phyloP scores from a whole-genome alignment of 2,329 filamentous ascomycete genomes.

The Conoideocrella luteorostrata region DNA sequence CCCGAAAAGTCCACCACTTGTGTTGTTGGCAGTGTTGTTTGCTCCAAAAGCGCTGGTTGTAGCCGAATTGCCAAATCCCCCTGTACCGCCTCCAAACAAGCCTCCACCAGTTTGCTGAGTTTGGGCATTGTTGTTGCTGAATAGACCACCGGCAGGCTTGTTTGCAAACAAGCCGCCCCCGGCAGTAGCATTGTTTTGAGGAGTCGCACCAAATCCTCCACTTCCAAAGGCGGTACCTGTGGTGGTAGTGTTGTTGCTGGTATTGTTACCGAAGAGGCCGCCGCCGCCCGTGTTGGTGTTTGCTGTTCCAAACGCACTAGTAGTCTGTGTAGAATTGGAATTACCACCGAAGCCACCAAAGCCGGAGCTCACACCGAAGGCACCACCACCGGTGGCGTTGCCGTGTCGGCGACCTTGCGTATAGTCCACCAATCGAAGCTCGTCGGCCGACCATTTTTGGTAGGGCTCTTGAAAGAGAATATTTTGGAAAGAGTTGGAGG shows the following conservation, averaged over 20 bases:
- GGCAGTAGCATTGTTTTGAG: slow-evolving; percentile 19
- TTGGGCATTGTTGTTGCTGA: slow-evolving; percentile 18
- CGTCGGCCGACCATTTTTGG: slow-evolving; percentile 85
- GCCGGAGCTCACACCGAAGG: slow-evolving; percentile 62
- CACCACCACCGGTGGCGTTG: slow-evolving; percentile 75
- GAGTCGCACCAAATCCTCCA: slow-evolving; percentile 36
- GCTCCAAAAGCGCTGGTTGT: slow-evolving; percentile 26
- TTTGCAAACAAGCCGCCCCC: slow-evolving; percentile 34
- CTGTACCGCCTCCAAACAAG: slow-evolving; percentile 22
- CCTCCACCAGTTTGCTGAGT: slow-evolving; percentile 14
- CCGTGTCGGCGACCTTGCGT: slow-evolving; percentile 77
- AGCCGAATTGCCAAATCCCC: slow-evolving; percentile 32
- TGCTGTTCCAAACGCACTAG: slow-evolving; percentile 40
- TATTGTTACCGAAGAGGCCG: slow-evolving; percentile 31
- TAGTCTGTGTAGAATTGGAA: slow-evolving; percentile 20
- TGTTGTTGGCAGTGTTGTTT: slow-evolving; percentile 19
- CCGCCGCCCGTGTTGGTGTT: slow-evolving; percentile 27
- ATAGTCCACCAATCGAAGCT: slow-evolving; percentile 80
- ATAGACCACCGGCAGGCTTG: slow-evolving; percentile 19
- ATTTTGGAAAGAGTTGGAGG: slow-evolving; percentile 64
- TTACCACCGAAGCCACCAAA: slow-evolving; percentile 45
- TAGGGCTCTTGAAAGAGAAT: slow-evolving; percentile 74
- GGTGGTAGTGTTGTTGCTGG: slow-evolving; percentile 25
- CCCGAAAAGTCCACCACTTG: slow-evolving; percentile 37
- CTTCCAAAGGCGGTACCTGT: slow-evolving; percentile 16